These are phyloP conservation scores for Xylariales sp. DNA, from an alignment of 2,329 filamentous ascomycete species.

Conservation along the genomic window DNA sequence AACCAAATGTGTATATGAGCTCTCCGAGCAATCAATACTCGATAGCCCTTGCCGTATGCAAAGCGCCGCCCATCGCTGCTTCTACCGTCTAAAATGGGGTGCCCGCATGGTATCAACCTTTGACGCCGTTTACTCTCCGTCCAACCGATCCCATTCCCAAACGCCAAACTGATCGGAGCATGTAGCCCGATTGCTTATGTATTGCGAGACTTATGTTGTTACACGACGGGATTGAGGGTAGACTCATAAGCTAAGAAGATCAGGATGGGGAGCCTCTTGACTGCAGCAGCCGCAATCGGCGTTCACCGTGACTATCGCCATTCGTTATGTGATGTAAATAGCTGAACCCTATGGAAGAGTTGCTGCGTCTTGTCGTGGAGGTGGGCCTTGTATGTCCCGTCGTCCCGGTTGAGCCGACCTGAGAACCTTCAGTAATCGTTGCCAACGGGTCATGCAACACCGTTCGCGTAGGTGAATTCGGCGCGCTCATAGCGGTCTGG, in stretches of 20 bases:
- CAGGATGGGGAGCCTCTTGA: not conserved
- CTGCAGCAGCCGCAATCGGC: constrained; percentile 9
- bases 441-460: constrained; percentile 24
- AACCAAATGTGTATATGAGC: too few species aligned
- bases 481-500: constrained; percentile 52
- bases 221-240: not conserved
- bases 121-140: too few species aligned
- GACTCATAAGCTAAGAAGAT: too few species aligned
- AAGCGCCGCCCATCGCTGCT: not conserved
- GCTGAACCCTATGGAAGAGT: constrained; percentile 19
- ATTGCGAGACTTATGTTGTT: not conserved
- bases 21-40: not conserved
- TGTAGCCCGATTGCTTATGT: too few species aligned
- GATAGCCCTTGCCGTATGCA: not conserved
- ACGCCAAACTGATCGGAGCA: too few species aligned
- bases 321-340: constrained; percentile 16
- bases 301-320: constrained; percentile 22
- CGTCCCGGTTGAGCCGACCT: constrained; percentile 4
- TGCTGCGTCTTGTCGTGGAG: constrained; percentile 7
- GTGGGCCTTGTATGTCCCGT: too few species aligned
- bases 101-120: too few species aligned
- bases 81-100: too few species aligned
- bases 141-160: too few species aligned
- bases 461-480: constrained; percentile 39
- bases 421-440: constrained; percentile 21